phyloP scores from a whole-genome alignment of 78 protist genomes.

The Dictyostelium purpureum region DNA sequence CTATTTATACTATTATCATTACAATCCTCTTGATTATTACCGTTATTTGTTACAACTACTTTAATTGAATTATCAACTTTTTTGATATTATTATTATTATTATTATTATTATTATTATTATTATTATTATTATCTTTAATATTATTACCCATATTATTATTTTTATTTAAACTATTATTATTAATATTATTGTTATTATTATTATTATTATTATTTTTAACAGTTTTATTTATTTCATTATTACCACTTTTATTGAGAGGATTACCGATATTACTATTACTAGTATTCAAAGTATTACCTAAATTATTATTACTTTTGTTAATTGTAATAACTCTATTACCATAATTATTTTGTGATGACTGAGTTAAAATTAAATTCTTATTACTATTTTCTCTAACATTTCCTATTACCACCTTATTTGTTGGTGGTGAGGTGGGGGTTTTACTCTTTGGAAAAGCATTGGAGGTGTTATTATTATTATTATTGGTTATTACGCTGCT shows the following conservation, averaged over 20 bases:
- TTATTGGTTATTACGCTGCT: neutral
- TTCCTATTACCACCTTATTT: neutral
- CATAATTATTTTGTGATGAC: neutral
- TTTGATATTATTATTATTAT: neutral
- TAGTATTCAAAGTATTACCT: too few relatives aligned
- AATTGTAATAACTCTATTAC: neutral
- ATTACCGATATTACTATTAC: too few relatives aligned
- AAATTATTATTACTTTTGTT: neutral
- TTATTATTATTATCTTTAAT: neutral
- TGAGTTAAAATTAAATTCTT: too few relatives aligned
- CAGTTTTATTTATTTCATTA: too few relatives aligned
- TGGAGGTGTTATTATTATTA: neutral
- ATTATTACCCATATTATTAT: neutral
- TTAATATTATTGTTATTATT: too few relatives aligned
- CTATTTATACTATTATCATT: too few relatives aligned
- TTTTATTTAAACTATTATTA: too few relatives aligned
- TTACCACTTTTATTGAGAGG: too few relatives aligned
- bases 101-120: neutral
- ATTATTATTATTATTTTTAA: too few relatives aligned
- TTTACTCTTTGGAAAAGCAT: neutral
- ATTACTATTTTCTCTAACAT: too few relatives aligned
- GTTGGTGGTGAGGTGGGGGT: neutral
- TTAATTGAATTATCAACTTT: neutral
- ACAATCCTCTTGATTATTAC: neutral
- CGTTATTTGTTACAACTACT: neutral